Evolutionary conservation across 805 yeast genomes (phyloP), one percentile per base, ranked within the genome.

Genomic region (Danielia reshetovae): DNA sequence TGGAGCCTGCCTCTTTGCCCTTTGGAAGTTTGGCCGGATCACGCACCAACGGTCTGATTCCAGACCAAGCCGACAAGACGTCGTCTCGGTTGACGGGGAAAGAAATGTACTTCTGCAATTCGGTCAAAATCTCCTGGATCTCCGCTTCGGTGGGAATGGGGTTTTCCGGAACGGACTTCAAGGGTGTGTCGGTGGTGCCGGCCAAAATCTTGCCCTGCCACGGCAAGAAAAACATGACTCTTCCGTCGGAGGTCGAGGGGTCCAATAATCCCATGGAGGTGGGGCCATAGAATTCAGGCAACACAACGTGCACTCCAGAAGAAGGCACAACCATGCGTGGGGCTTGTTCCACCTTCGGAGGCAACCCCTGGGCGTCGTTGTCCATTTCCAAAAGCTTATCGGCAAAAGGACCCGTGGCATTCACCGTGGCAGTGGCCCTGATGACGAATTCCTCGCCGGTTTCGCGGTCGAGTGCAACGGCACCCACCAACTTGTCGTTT

Each of bases 151-250:
- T 70, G 18, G 97, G 95, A 32, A 78, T 74, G 37, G 97, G 97
- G 53, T 74, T 77, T 48, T 71, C 79, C 28, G 86, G 85, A 35
- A 82, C 77, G 45, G 69, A 68, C 43, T 74, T 75, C 65, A 82
- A 63, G 28, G 96, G 95, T 34, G 86, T 82, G 66, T 89, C 97
- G 36, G 97, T 89, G 42, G 97, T 89, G 58, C 97, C 97, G 39
- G 96, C 96, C 46, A 89, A 72, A 22, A 89, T 95, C 60, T 88
- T 85, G 5, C 96, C 96, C 69, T 88, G 96, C 97, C 97, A 89
- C 49, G 97, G 97, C 60, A 89, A 71, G 70, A 90, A 89, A 67
- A 89, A 89, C 84, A 90, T 85, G 34, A 89, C 97, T 63, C 97
- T 79, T 38, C 97, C 97, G 58, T 89, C 97, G 22, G 90, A 70